Percentiles rank a stretch among this genome's conserved stretches.
phyloP scores from a whole-genome alignment of 106 monocot genomes.

The Dendrobium nobile region DNA sequence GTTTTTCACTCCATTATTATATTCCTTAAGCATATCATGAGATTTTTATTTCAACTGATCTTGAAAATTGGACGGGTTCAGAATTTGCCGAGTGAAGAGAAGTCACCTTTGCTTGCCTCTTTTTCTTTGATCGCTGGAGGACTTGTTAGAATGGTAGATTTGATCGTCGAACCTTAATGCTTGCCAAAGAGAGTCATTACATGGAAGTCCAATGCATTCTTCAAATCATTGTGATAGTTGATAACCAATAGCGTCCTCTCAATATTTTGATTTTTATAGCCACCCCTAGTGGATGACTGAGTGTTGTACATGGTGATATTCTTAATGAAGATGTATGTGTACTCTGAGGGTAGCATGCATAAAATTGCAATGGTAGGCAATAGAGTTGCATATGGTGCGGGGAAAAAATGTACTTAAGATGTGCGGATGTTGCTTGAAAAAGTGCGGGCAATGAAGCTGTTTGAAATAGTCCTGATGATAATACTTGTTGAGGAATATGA shows the following conservation, averaged over 20 bases:
- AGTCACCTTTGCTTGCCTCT: background rate
- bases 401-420: too few species aligned
- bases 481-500: too few species aligned
- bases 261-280: background rate
- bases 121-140: background rate
- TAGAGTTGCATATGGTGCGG: too few species aligned
- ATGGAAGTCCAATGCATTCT: background rate
- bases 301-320: background rate
- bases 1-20: background rate
- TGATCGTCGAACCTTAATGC: background rate
- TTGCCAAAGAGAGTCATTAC: background rate
- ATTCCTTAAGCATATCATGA: background rate
- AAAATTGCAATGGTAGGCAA: too few species aligned
- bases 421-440: too few species aligned
- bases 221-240: background rate
- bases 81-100: background rate
- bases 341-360: background rate
- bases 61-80: background rate
- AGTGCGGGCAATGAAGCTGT: too few species aligned
- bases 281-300: background rate
- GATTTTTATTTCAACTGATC: background rate
- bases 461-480: too few species aligned
- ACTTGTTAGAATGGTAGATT: background rate
- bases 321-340: background rate
- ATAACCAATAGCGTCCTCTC: background rate